Evolutionary conservation across 2,329 filamentous ascomycete species (phyloP), one percentile per base, ranked within the genome.

Genomic region (Fusarium robinianum): DNA sequence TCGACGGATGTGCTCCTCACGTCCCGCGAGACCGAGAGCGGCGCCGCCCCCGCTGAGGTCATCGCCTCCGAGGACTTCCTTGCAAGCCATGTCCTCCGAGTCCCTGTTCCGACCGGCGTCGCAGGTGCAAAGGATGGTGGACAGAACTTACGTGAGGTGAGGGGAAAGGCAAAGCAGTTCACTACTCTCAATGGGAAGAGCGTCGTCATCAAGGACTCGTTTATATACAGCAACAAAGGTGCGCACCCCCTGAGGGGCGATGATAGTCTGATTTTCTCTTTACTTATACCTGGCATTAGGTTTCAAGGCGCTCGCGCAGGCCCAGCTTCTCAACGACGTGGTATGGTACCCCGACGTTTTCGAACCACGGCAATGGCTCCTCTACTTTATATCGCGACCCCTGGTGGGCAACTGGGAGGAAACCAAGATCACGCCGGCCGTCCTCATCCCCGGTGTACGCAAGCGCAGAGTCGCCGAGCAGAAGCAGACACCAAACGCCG

Each of bases 151-250:
- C 85, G 92, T 51, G 94, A 99, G 71, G 87, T 83, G 65, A 85
- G 90, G 67, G 88, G 87, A 54, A 97, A 97, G 77, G 89, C 94
- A 21, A 95, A 91, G 71, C 90, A 96, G 65, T 95, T 94, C 63
- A 86, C 86, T 10, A 99, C 95, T 0, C 77, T 94, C 56, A 99
- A 99, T 69, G 90, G 91, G 23, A 83, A 90, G 61, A 96, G 88
- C 33, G 85, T 99, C 47, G 88, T 99, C 30, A 84, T 99, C 55
- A 97, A 97, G 70, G 94, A 99, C 69, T 83, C 86, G 17, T 87
- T 87, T 58, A 80, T 97, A 26, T 99, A 95, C 71, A 96, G 87
- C 67, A 97, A 97, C 65, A 99, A 99, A 77, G 94, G 91, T 90
- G 69, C 35, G 36, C 17, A 17, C 14, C 8, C 19, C 14, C n/a